These are phyloP conservation scores for Nicotiana tomentosiformis DNA, from an alignment of 257 asterid species.

Conservation along the genomic window DNA sequence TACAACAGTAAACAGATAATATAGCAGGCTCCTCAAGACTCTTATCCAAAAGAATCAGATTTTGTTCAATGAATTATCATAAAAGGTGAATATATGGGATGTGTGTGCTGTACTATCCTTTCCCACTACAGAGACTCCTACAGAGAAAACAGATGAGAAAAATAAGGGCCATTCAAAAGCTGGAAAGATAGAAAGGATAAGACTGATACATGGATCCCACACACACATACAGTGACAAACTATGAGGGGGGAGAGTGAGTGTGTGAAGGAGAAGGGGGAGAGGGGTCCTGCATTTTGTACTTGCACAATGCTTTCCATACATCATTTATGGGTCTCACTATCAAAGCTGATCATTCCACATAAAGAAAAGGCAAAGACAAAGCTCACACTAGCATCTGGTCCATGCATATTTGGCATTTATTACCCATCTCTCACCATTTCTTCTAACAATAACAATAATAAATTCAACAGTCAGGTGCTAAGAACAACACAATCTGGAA, in stretches of 20 bases:
- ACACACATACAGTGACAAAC: not conserved
- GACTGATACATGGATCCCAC: conserved; percentile 23
- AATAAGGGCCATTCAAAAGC: conserved; percentile 13
- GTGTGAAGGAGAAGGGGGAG: not conserved
- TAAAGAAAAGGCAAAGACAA: conserved; percentile 13
- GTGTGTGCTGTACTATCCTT: not conserved
- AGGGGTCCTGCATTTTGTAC: conserved; percentile 30
- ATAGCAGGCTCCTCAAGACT: conserved; percentile 9
- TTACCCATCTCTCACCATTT: conserved; percentile 24
- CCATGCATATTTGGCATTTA: conserved; percentile 39
- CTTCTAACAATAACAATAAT: conserved; percentile 28
- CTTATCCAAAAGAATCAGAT: conserved; percentile 18
- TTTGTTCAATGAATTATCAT: conserved; percentile 11
- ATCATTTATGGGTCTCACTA: conserved; percentile 29
- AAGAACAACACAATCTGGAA: conserved; percentile 25
- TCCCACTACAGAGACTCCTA: not conserved
- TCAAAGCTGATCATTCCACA: conserved; percentile 27
- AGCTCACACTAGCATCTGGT: conserved; percentile 23
- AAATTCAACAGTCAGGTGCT: conserved; percentile 35
- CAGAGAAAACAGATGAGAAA: not conserved
- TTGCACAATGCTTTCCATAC: conserved; percentile 27
- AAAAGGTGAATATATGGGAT: not conserved
- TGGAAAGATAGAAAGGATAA: not conserved
- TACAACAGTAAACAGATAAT: conserved; percentile 11
- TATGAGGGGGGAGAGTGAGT: not conserved